Percentiles rank a stretch among this genome's conserved stretches.
These are phyloP conservation scores for Tephrocybe sp. DNA, from an alignment of 768 basidiomycete genomes.

Conservation along the genomic window DNA sequence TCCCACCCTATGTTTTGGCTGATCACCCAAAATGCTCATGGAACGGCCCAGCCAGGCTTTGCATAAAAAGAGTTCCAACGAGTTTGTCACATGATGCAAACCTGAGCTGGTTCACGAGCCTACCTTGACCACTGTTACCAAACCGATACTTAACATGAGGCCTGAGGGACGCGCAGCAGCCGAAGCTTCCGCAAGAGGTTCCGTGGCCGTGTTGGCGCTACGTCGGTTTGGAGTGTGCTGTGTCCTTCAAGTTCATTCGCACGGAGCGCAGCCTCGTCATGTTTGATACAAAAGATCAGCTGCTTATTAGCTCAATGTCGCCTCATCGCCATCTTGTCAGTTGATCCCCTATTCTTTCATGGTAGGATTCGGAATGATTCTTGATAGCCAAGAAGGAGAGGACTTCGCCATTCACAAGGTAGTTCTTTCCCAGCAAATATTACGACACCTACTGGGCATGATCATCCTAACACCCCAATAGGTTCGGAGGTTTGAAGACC, in stretches of 20 bases:
- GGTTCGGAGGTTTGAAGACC: background rate
- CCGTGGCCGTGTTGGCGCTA: background rate
- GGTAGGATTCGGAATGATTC: conserved; percentile 7
- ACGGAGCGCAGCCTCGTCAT: conserved; percentile 10
- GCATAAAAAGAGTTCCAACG: too few species aligned
- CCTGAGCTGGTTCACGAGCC: too few species aligned
- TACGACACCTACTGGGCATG: too few species aligned
- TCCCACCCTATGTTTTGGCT: too few species aligned
- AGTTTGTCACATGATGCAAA: too few species aligned
- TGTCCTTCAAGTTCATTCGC: conserved; percentile 3
- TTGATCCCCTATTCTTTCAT: background rate
- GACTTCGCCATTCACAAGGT: conserved; percentile 4
- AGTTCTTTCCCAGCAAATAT: background rate
- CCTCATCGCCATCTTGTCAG: background rate
- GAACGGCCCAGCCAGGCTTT: too few species aligned
- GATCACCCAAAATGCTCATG: too few species aligned
- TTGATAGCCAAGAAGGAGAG: conserved; percentile 4
- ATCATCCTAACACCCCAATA: background rate
- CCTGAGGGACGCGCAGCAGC: background rate
- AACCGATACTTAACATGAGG: too few species aligned
- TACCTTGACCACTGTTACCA: too few species aligned
- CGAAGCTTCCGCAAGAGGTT: background rate
- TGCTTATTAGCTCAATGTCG: background rate
- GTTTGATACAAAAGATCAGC: background rate
- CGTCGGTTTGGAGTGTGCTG: too few species aligned